Evolutionary conservation across 192 early-diverging fungal species (phyloP).

Genomic region (Pilobolus umbonatus): DNA sequence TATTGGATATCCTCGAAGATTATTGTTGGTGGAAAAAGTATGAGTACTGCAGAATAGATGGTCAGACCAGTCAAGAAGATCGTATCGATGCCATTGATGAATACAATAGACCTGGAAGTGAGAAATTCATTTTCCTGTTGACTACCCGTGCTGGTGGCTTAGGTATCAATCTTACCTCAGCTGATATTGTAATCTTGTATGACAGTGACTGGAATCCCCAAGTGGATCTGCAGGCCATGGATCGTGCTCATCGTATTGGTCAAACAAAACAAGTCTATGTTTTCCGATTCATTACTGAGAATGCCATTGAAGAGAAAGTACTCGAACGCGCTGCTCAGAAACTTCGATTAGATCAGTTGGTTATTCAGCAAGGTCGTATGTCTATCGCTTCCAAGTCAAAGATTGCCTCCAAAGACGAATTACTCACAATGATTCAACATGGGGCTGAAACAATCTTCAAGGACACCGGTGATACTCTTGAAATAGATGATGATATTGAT

Average conservation of each 20-base stretch:
- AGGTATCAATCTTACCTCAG: constrained; percentile 95
- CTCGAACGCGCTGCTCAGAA: constrained; percentile 97
- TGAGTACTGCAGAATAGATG: constrained; percentile 95
- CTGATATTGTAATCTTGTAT: constrained; percentile 94
- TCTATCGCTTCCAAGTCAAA: constrained; percentile 27
- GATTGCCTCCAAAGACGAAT: constrained; percentile 69
- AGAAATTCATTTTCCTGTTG: constrained; percentile 93
- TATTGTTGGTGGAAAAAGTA: constrained; percentile 89
- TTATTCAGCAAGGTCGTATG: constrained; percentile 95
- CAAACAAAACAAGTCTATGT: constrained; percentile 98
- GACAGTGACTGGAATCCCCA: constrained; percentile 97
- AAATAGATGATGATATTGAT: constrained; percentile 78
- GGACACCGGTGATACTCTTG: constrained; percentile 32
- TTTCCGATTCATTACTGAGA: constrained; percentile 95
- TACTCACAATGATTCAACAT: constrained; percentile 95
- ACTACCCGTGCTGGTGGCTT: constrained; percentile 97
- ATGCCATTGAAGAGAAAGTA: constrained; percentile 97
- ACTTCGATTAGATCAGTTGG: constrained; percentile 91
- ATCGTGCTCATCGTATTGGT: constrained; percentile 98
- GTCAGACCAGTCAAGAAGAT: constrained; percentile 92
- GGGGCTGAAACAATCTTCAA: constrained; percentile 87
- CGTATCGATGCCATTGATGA: constrained; percentile 91
- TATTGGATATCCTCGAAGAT: constrained; percentile 97
- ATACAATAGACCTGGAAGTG: constrained; percentile 83
- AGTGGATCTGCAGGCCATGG: constrained; percentile 90